Conservation (phyloP, 768 basidiomycete species). For the Thelephora aurantiotincta region DNA sequence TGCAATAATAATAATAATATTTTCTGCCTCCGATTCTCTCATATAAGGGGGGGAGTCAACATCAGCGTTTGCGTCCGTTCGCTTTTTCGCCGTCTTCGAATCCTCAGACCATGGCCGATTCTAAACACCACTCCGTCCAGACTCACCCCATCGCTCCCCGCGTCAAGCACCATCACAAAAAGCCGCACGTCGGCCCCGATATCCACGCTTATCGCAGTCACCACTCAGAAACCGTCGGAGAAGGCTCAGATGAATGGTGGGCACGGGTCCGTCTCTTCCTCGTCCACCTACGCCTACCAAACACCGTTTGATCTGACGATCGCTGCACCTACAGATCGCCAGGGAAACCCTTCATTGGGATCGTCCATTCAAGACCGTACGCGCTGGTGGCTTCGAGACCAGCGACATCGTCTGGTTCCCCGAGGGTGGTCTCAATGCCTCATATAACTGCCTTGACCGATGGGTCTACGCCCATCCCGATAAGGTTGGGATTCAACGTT, state of each 20-base stretch:
- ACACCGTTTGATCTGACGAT: neutral
- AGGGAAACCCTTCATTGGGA: conserved; percentile 75
- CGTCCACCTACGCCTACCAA: neutral
- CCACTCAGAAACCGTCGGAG: conserved; percentile 62
- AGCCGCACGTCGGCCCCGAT: conserved; percentile 69
- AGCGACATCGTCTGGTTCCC: conserved; percentile 96
- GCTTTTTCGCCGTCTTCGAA: too few relatives aligned
- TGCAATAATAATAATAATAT: too few relatives aligned
- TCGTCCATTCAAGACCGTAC: conserved; percentile 77
- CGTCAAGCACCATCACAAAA: conserved; percentile 44
- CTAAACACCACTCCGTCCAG: conserved; percentile 5
- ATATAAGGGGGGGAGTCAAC: too few relatives aligned
- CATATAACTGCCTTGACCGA: conserved; percentile 96
- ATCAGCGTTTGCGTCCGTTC: too few relatives aligned
- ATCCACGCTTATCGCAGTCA: conserved; percentile 51
- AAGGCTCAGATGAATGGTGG: conserved; percentile 81
- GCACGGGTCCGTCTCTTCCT: conserved; percentile 34
- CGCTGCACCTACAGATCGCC: conserved; percentile 37
- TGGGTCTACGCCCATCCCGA: conserved; percentile 88
- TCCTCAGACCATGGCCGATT: too few relatives aligned
- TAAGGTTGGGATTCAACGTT: conserved; percentile 28
- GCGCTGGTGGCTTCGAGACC: conserved; percentile 65
- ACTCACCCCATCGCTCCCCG: conserved; percentile 71
- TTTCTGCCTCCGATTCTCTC: too few relatives aligned
- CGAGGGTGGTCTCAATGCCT: conserved; percentile 82